Evolutionary conservation across 176 grass and related monocot species (phyloP), one percentile per base, ranked within the genome.

Genomic region (Raddia guianensis): DNA sequence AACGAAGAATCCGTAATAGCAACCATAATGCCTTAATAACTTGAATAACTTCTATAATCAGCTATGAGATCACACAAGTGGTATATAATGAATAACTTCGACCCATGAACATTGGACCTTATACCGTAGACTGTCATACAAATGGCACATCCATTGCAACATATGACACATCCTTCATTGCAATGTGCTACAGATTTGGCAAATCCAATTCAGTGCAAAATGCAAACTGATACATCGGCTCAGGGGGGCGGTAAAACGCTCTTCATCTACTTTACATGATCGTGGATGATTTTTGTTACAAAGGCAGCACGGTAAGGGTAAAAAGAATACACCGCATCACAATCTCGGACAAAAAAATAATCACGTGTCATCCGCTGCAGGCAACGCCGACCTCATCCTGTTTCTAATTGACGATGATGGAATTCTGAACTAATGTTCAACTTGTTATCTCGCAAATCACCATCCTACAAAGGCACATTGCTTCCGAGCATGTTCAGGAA

Each of bases 401-500:
- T 45, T 76, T 76, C 72, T 77, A 86, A 57, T 72, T 57, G 66
- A 72, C 19, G 68, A 45, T 50, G 65, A 70, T 15, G 32, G 68
- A 68, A 71, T 77, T 51, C 43, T 72, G 55, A 86, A 67, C 83
- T 78, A 86, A 77, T 67, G 58, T 78, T 82, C 73, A 82, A 77
- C 77, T 32, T 63, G 8, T 64, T 43, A 9, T 79, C 67, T 51
- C 56, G 52, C 9, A 37, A 40, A 81, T 90, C 78, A 90, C 88
- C 83, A 90, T 18, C 83, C 88, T 72, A 89, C 66, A 3, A 90
- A 90, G 12, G 83, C 52, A 1, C 88, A 90, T 61, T 90, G 83
- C 67, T 78, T 90, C 67, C 88, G 87, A n/a, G 91, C 94, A 84
- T 97, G 94, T 56, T 97, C 94, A 8, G 94, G 94, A 49, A 94